phyloP scores from a whole-genome alignment of 2,329 filamentous ascomycete species.

The Arthrinium puccinioides region DNA sequence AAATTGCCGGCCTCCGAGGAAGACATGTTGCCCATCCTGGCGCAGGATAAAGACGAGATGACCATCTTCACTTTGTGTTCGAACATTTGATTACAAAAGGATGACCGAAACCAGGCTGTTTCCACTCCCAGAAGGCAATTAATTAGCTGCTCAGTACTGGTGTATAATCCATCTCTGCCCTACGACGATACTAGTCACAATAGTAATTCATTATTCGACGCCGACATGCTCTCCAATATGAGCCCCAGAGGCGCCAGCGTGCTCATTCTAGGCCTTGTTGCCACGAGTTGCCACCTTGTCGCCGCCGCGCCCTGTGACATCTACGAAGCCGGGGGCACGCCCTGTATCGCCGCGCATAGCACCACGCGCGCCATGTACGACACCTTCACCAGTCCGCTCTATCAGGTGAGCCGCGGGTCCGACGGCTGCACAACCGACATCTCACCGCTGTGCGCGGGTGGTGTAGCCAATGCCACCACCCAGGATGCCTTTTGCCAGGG shows the following conservation, averaged over 20 bases:
- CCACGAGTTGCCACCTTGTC: conserved; percentile 27
- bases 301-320: conserved; percentile 54
- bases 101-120: too few relatives aligned
- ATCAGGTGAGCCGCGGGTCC: conserved; percentile 52
- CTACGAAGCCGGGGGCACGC: conserved; percentile 49
- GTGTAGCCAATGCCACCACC: conserved; percentile 52
- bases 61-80: too few relatives aligned
- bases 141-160: too few relatives aligned
- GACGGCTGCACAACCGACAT: conserved; percentile 40
- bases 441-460: conserved; percentile 46
- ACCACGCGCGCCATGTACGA: conserved; percentile 57
- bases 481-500: conserved; percentile 55
- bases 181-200: too few relatives aligned
- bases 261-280: not conserved
- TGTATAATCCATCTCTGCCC: too few relatives aligned
- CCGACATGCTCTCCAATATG: not conserved
- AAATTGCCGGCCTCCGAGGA: too few relatives aligned
- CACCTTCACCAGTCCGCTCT: conserved; percentile 44
- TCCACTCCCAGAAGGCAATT: too few relatives aligned
- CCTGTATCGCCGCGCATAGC: conserved; percentile 58
- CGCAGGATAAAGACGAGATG: too few relatives aligned
- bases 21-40: too few relatives aligned
- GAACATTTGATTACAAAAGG: too few relatives aligned
- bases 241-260: not conserved
- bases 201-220: too few relatives aligned